A percentile compares a stretch with the other conserved stretches of the same genome.
Conservation (phyloP, 805 yeast species). For the Danielia oregonensis region DNA sequence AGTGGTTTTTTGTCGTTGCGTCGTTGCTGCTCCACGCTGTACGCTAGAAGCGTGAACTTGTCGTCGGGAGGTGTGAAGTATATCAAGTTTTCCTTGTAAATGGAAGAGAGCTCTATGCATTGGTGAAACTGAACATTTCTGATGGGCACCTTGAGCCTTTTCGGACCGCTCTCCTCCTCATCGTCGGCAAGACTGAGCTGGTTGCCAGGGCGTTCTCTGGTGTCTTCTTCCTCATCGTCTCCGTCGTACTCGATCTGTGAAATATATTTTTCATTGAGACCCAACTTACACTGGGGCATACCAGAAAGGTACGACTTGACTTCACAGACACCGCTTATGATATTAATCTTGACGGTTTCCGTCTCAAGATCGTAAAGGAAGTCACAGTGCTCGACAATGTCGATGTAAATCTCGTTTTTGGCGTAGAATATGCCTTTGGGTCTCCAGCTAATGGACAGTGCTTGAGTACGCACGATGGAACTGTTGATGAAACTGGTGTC, state of each 20-base stretch:
- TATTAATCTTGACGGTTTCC: conserved; percentile 26
- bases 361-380: conserved; percentile 33
- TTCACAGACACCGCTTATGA: conserved; percentile 30
- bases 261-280: conserved; percentile 38
- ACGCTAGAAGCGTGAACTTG: conserved; percentile 34
- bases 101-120: conserved; percentile 71
- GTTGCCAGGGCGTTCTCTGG: conserved; percentile 10
- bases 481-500: conserved; percentile 46
- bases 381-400: conserved; percentile 36
- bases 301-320: conserved; percentile 41
- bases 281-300: conserved; percentile 40
- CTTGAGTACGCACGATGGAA: conserved; percentile 71
- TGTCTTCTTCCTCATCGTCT: conserved; percentile 8
- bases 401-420: conserved; percentile 42
- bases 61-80: conserved; percentile 85
- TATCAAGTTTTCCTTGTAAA: conserved; percentile 64
- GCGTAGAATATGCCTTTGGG: conserved; percentile 44
- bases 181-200: conserved; percentile 5
- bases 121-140: conserved; percentile 44
- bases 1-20: conserved; percentile 39
- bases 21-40: conserved; percentile 40
- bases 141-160: conserved; percentile 26
- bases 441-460: conserved; percentile 50
- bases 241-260: conserved; percentile 28
- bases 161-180: conserved; percentile 1